Base-by-base conservation (phyloP, 768 basidiomycete species). In the Pulveroboletus sp. region DNA sequence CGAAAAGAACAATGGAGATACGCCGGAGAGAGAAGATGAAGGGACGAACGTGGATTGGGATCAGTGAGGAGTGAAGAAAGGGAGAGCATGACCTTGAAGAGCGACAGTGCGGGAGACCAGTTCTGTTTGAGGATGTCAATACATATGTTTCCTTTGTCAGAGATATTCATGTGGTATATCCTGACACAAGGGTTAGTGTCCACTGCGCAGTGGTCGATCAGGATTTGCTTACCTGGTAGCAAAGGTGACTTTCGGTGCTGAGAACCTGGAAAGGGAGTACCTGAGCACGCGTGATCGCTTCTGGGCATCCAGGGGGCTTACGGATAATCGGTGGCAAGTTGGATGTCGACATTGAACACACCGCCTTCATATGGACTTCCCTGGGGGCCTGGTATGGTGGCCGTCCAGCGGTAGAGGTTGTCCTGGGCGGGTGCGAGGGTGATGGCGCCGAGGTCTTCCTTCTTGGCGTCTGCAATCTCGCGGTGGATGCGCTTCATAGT, bases 61-160 rank as follows among this genome's bases (percentile, higher is more conserved):
- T 97, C 94, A 11, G 92, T 94, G 42, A 97, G 75, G 11, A 97
- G 80, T 0, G 92, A 94, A 0, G 92, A 94, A 5, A 97, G 78
- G 23, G 92, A 94, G 17, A 97, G 80, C 69, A 97, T 85, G 61
- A 95, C 89, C 73, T 97, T 97, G 76, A 90, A 94, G 40, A 97
- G 74, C 3, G 92, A 94, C 19, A 97, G 69, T 2, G 94, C 94
- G 7, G 94, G 94, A 1, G 90, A 94, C 94, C 94, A 97, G 60
- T 90, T 88, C 61, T 83, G 79, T 71, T 97, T 97, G 50, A 97
- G 78, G 43, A 95, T 91, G 69, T 97, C 89, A 56, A 93, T 88
- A 61, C 89, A 92, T 45, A 91, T 85, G 55, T 75, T 77, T 36
- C 87, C 89, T 43, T 79, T 77, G 49, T 89, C 87, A 43, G 84